Conservation (phyloP, 345 rosid species). For the Adansonia digitata region DNA sequence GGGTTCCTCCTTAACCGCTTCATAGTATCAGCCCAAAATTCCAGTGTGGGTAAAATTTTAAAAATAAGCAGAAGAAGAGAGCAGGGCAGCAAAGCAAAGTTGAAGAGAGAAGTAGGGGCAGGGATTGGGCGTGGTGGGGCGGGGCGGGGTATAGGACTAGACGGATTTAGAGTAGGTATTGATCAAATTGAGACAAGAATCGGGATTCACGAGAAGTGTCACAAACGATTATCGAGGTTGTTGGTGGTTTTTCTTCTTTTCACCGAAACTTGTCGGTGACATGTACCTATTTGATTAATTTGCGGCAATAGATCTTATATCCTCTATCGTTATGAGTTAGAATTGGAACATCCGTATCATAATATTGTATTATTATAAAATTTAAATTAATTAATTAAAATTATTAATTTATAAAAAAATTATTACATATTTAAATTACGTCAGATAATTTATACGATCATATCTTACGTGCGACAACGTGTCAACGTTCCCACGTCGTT, state of each 20-base stretch:
- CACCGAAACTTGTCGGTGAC: constrained; percentile 4
- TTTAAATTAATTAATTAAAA: too few relatives aligned
- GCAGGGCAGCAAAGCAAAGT: background rate
- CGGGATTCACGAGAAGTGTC: background rate
- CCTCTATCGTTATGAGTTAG: too few relatives aligned
- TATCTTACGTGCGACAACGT: too few relatives aligned
- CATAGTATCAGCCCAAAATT: constrained; percentile 18
- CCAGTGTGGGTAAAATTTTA: background rate
- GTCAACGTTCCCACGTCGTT: too few relatives aligned
- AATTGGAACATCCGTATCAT: background rate
- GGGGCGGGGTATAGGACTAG: background rate
- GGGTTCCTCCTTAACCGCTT: constrained; percentile 31
- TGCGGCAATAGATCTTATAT: background rate
- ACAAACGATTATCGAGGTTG: background rate
- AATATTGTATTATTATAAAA: too few relatives aligned
- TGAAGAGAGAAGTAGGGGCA: background rate
- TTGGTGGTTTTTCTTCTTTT: background rate
- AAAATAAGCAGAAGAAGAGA: background rate
- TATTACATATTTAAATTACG: too few relatives aligned
- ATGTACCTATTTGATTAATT: background rate
- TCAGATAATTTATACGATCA: too few relatives aligned
- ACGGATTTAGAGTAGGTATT: background rate
- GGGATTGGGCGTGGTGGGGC: background rate
- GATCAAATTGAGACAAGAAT: constrained; percentile 6
- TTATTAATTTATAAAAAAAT: too few relatives aligned